Percentiles rank a stretch among this genome's conserved stretches.
Evolutionary conservation across 371 early-diverging fungal species (phyloP).

Genomic region (Gilbertella persicaria): DNA sequence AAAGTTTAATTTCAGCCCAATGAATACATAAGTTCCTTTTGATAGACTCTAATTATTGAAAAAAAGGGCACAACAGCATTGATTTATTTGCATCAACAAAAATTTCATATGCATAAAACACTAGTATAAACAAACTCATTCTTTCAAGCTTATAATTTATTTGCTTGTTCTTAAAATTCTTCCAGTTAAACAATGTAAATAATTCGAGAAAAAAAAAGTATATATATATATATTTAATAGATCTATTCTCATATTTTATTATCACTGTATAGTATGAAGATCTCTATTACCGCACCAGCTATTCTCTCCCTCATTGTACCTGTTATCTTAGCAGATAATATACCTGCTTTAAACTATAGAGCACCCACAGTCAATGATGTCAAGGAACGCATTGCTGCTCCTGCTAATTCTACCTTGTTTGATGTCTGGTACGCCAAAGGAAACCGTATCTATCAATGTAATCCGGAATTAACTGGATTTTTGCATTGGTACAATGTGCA

Average conservation of each 20-base stretch:
- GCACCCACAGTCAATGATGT: constrained; percentile 31
- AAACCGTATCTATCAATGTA: constrained; percentile 44
- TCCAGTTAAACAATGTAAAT: too few relatives aligned
- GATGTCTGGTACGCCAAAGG: constrained; percentile 45
- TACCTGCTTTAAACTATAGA: constrained; percentile 21
- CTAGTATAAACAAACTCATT: too few relatives aligned
- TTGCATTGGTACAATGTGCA: constrained; percentile 49
- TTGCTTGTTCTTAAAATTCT: too few relatives aligned
- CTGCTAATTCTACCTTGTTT: constrained; percentile 26
- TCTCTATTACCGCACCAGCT: constrained; percentile 6
- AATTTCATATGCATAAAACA: too few relatives aligned
- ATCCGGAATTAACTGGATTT: constrained; percentile 40
- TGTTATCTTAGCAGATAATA: constrained; percentile 17
- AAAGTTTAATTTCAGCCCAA: too few relatives aligned
- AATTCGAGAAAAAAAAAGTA: constrained; percentile 1
- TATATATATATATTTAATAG: neutral
- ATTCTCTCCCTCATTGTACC: constrained; percentile 2
- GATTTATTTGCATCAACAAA: too few relatives aligned
- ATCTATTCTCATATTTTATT: neutral
- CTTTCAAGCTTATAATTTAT: too few relatives aligned
- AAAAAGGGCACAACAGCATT: too few relatives aligned
- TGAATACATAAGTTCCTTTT: too few relatives aligned
- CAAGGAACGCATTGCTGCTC: constrained; percentile 37
- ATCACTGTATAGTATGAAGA: constrained; percentile 8
- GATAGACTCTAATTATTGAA: too few relatives aligned